Evolutionary conservation across 768 basidiomycete species (phyloP).

Genomic region (Termitomyces sp.): DNA sequence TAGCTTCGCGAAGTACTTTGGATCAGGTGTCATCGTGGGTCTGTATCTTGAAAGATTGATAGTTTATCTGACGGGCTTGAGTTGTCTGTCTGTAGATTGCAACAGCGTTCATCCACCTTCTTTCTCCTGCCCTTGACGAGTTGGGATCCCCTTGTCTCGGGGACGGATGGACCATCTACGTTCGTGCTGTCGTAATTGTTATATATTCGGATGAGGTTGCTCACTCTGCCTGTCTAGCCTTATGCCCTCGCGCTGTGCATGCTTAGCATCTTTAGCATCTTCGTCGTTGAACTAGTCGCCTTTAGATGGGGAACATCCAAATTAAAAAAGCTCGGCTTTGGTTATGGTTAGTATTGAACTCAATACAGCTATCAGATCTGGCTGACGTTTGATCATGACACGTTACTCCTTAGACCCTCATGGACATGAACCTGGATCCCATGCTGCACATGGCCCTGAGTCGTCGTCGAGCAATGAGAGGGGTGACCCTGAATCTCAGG

Average conservation of each 20-base stretch:
- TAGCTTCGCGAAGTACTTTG: slow-evolving; percentile 88
- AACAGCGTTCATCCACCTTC: slow-evolving; percentile 84
- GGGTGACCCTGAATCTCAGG: slow-evolving; percentile 24
- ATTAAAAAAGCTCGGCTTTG: slow-evolving; percentile 60
- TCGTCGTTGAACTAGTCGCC: slow-evolving; percentile 80
- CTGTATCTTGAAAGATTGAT: background rate
- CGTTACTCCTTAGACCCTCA: slow-evolving; percentile 49
- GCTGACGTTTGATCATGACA: background rate
- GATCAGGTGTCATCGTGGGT: slow-evolving; percentile 82
- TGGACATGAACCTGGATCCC: slow-evolving; percentile 56
- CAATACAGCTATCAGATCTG: background rate
- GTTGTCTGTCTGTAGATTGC: slow-evolving; percentile 62
- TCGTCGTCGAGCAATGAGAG: slow-evolving; percentile 12
- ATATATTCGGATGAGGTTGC: background rate
- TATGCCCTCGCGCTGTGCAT: slow-evolving; percentile 82
- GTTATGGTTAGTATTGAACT: slow-evolving; percentile 43
- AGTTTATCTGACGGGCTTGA: background rate
- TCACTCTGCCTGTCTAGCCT: slow-evolving; percentile 41
- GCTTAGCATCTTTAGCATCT: slow-evolving; percentile 77
- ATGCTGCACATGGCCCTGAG: slow-evolving; percentile 73
- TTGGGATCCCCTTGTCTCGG: slow-evolving; percentile 68
- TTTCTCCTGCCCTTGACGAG: slow-evolving; percentile 70
- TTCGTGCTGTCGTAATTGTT: slow-evolving; percentile 30
- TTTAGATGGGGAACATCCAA: slow-evolving; percentile 83
- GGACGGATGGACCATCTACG: slow-evolving; percentile 70